Percentiles rank a stretch among this genome's conserved stretches.
These are phyloP conservation scores for Tolypocladium tundrense DNA, from an alignment of 2,329 filamentous ascomycete species.

Conservation along the genomic window DNA sequence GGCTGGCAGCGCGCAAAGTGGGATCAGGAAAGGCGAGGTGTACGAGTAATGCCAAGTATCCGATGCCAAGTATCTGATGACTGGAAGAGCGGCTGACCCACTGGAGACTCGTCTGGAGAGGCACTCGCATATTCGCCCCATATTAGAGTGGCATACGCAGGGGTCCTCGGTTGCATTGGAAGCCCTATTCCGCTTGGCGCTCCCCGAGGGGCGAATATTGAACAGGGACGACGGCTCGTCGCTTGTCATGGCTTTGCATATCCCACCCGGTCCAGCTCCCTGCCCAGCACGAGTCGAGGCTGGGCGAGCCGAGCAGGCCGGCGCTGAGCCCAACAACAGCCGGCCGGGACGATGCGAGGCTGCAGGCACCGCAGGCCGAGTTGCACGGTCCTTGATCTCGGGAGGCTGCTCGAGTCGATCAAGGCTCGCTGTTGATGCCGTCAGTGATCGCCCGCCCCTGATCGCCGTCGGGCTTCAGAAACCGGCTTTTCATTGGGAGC, in stretches of 20 bases:
- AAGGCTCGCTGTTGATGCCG: background rate
- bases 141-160: background rate
- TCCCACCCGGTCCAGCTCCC: background rate
- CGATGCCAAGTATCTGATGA: background rate
- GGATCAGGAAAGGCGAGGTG: background rate
- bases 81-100: background rate
- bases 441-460: background rate
- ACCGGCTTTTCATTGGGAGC: background rate
- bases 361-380: background rate
- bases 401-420: background rate
- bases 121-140: background rate
- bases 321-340: too few relatives aligned
- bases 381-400: background rate
- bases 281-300: background rate
- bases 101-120: background rate
- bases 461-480: background rate
- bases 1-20: background rate
- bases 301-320: too few relatives aligned
- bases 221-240: background rate
- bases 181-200: background rate
- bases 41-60: too few relatives aligned
- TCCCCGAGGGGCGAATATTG: background rate
- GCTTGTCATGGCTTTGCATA: background rate
- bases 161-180: background rate
- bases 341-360: background rate